Base-by-base conservation (phyloP, 75 land plant species). In the Larix kaempferi region DNA sequence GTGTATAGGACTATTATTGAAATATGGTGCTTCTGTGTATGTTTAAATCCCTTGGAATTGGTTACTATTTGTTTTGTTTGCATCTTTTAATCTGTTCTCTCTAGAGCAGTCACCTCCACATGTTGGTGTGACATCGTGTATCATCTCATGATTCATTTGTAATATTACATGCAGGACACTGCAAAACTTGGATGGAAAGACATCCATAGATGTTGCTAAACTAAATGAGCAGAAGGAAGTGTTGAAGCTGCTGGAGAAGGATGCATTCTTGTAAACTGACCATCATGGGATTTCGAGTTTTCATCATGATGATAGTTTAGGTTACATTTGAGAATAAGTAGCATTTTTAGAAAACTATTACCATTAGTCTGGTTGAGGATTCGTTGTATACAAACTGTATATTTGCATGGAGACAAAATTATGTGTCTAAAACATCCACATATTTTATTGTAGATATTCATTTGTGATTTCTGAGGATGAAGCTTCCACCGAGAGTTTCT, bases 161-260 rank as follows among this genome's bases (percentile, higher is more conserved):
- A 37, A 37, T 65, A 65, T 65, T 65, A 16, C 7, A 10, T 84
- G 84, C 90, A 95, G 98, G 66, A 96, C 99, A 35, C 87, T 90
- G 11, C 90, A 88, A 74, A 96, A 96, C 76, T 59, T 94, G 87
- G 99, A 96, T 64, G 94, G 98, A 14, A 96, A 94, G 86, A 96
- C 99, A 8, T 92, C 99, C 21, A 88, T 96, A 49, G 99, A 96
- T 60, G 99, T 96, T 66, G 99, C 99, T 41, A 96, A 90, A 80
- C 83, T 96, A 73, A 96, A 96, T 84, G 81, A 90, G 63, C 94
- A 94, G 77, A 74, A 78, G 26, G 99, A 94, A 23, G 93, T 94
- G 12, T 79, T 95, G 57, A 89, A 94, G 86, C 76, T 95, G 76
- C 90, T 95, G 15, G 97, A 95, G 82, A 94, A 91, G 77, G 97